Evolutionary conservation across 768 basidiomycete genomes (phyloP), one percentile per base, ranked within the genome.

Genomic region (Cubamyces sp.): DNA sequence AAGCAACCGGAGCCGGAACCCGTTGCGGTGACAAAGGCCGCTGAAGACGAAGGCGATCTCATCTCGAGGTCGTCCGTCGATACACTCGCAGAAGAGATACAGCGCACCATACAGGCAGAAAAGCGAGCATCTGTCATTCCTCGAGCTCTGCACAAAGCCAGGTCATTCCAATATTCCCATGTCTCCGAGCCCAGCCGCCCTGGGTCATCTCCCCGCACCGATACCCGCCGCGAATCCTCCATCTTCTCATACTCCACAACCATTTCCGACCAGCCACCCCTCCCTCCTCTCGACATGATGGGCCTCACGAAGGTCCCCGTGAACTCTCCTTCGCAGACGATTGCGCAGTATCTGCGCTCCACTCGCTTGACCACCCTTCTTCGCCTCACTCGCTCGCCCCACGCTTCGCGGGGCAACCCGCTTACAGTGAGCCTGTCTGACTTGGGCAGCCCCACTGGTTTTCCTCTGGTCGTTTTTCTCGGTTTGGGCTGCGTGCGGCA

Each of bases 401-500:
- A 95, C 70, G 87, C 90, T 25, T 89, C 89, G 25, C 80, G 82
- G 60, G 87, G 87, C 69, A 78, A 85, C 69, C 88, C 91, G 16
- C 82, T 94, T 62, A 86, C 85, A 25, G 89, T 98, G 58, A 96
- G 96, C 67, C 80, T 96, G n/a, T 94, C 96, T 3, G 96, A 98
- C 71, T 82, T 98, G 63, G 96, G 97, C 2, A 84, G 83, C 64
- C 82, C 89, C 3, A 84, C 82, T n/a, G 96, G 96, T 1, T 84
- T 86, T 68, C 96, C 96, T 0, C 84, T 98, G 9, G 77, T 99
- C 23, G 84, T 98, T 23, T 99, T 96, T 73, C 84, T 99, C 63
- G 96, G 96, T 2, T 73, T 98, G 49, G 96, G 96, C 16, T 94
- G 93, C 70, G 96, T 98, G 3, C 84, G 96, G 42, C 95, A 98